Conservation (phyloP, 257 asterid species). For the Avicennia marina region DNA sequence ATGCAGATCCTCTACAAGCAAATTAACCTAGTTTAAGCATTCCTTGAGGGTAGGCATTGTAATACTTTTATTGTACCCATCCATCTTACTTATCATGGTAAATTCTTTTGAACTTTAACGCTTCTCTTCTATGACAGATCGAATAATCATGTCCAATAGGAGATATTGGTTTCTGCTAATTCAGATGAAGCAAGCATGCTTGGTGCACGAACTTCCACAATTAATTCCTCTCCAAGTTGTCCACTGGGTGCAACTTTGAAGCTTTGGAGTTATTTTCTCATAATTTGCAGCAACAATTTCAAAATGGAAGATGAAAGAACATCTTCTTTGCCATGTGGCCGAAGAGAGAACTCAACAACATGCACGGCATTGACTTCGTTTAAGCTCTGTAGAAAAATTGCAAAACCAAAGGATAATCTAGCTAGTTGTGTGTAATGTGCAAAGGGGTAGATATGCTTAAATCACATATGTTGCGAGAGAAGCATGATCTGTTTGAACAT, state of each 20-base stretch:
- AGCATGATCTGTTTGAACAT: background rate
- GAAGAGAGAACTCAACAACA: background rate
- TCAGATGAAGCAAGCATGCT: too few relatives aligned
- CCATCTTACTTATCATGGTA: background rate
- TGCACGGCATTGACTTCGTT: background rate
- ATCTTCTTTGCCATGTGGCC: background rate
- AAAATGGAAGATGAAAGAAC: background rate
- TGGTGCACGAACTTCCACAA: too few relatives aligned
- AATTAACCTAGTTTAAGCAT: too few relatives aligned
- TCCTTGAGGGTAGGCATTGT: too few relatives aligned
- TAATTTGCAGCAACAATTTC: background rate
- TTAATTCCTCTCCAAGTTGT: constrained; percentile 1
- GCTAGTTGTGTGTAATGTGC: constrained; percentile 14
- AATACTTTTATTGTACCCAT: background rate
- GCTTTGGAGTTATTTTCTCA: background rate
- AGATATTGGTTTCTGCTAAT: too few relatives aligned
- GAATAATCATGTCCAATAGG: background rate
- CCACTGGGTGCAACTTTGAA: background rate
- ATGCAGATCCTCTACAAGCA: background rate
- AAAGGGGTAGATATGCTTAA: background rate
- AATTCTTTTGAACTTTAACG: background rate
- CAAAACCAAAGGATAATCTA: constrained; percentile 1
- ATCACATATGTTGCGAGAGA: background rate
- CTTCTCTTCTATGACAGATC: background rate
- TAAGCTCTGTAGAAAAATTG: background rate